Conservation (phyloP, 257 asterid species). For the Nicotiana tomentosiformis region DNA sequence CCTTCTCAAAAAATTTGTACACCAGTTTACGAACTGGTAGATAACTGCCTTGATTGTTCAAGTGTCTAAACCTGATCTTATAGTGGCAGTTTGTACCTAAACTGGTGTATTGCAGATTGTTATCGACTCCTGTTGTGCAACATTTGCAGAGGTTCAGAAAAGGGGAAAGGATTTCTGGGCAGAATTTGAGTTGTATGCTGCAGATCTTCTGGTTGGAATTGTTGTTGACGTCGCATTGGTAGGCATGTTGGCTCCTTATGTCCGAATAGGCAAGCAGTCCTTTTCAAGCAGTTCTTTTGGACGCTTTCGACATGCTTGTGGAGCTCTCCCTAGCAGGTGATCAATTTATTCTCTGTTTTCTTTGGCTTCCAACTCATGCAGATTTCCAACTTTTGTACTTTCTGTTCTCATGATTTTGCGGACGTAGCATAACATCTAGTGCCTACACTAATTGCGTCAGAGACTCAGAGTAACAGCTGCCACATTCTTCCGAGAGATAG, state of each 20-base stretch:
- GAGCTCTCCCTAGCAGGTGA: slow-evolving; percentile 92
- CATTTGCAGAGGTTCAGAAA: slow-evolving; percentile 93
- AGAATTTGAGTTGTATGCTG: slow-evolving; percentile 92
- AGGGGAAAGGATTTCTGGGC: slow-evolving; percentile 97
- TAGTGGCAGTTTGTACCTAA: not conserved
- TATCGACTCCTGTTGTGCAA: slow-evolving; percentile 94
- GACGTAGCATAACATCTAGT: not conserved
- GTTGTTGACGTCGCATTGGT: slow-evolving; percentile 93
- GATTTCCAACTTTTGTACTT: not conserved
- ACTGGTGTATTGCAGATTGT: slow-evolving; percentile 45
- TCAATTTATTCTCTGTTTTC: not conserved
- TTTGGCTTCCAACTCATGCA: not conserved
- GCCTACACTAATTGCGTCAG: not conserved
- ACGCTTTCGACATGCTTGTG: slow-evolving; percentile 43
- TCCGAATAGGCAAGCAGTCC: slow-evolving; percentile 63
- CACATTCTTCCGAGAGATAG: not conserved
- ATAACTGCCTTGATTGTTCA: not conserved
- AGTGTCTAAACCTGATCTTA: not conserved
- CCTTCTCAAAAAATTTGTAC: not conserved
- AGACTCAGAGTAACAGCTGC: not conserved
- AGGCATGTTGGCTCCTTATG: slow-evolving; percentile 96
- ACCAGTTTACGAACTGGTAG: not conserved
- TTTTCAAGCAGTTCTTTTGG: slow-evolving; percentile 66
- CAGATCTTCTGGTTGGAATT: slow-evolving; percentile 83
- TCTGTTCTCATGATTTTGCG: not conserved